Percentiles rank a stretch among this genome's conserved stretches.
Evolutionary conservation across 2,329 filamentous ascomycete species (phyloP).

Genomic region (Aspergillus novoparasiticus): DNA sequence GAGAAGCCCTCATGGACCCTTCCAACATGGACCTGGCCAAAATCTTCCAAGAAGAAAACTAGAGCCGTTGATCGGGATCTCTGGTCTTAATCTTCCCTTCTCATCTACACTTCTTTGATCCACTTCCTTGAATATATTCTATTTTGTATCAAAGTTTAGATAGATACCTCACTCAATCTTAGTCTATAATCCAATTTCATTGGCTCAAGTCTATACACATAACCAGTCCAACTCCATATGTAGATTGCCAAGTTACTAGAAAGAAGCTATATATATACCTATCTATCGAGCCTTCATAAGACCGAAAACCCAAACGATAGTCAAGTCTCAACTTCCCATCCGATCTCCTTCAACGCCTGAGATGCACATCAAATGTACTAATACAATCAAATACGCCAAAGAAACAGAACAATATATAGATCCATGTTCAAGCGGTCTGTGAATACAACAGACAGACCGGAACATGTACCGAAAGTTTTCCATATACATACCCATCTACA

Average conservation of each 20-base stretch:
- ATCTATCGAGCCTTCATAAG: not conserved
- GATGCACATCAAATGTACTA: slow-evolving; percentile 1
- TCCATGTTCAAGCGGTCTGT: not conserved
- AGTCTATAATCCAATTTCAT: not conserved
- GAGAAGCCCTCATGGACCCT: slow-evolving; percentile 11
- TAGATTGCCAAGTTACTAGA: not conserved
- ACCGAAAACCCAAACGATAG: not conserved
- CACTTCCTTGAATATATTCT: not conserved
- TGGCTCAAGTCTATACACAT: not conserved
- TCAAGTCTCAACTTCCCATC: not conserved
- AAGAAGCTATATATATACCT: not conserved
- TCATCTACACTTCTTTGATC: not conserved
- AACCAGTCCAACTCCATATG: not conserved
- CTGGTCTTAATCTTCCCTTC: not conserved
- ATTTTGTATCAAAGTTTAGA: not conserved
- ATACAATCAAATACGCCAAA: slow-evolving; percentile 2
- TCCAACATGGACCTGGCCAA: slow-evolving; percentile 3
- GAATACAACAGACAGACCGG: not conserved
- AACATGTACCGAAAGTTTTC: not conserved
- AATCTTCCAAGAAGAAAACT: slow-evolving; percentile 12
- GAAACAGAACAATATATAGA: not conserved
- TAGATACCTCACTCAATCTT: not conserved
- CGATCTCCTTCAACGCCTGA: not conserved
- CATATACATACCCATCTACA: not conserved
- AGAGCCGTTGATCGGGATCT: slow-evolving; percentile 11